These are phyloP conservation scores for Cryptosporidium ubiquitum DNA, from an alignment of 169 alveolate genomes.

Conservation along the genomic window DNA sequence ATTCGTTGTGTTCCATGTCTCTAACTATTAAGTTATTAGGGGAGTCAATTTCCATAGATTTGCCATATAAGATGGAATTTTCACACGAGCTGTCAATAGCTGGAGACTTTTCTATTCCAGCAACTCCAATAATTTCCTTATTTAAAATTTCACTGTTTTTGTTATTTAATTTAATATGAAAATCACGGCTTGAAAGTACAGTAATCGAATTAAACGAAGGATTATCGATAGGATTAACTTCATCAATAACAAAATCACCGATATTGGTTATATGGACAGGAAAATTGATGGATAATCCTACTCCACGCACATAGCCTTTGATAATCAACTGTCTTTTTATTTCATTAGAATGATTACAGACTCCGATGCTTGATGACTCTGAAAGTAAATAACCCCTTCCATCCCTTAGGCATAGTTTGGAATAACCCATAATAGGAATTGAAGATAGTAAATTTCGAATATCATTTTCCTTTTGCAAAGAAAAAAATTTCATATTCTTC, in stretches of 20 bases:
- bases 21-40: slow-evolving; percentile 79
- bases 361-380: slow-evolving; percentile 9
- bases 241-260: slow-evolving; percentile 81
- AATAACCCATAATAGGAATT: slow-evolving; percentile 29
- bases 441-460: slow-evolving; percentile 16
- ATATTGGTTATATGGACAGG: slow-evolving; percentile 84
- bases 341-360: slow-evolving; percentile 4
- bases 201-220: not conserved
- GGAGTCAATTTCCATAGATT: slow-evolving; percentile 86
- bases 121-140: not conserved
- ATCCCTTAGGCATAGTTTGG: slow-evolving; percentile 68
- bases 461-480: slow-evolving; percentile 24
- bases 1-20: slow-evolving; percentile 36
- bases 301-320: slow-evolving; percentile 82
- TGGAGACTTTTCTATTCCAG: slow-evolving; percentile 77
- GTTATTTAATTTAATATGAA: not conserved
- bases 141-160: slow-evolving; percentile 1
- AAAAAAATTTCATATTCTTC: slow-evolving; percentile 77
- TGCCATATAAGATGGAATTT: slow-evolving; percentile 5
- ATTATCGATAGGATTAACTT: slow-evolving; percentile 70
- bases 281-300: slow-evolving; percentile 78
- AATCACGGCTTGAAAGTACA: not conserved
- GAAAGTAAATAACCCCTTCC: slow-evolving; percentile 76
- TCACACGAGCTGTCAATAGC: slow-evolving; percentile 75
- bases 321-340: slow-evolving; percentile 76